Evolutionary conservation across 257 asterid genomes (phyloP).

Genomic region (Paulownia fortunei): DNA sequence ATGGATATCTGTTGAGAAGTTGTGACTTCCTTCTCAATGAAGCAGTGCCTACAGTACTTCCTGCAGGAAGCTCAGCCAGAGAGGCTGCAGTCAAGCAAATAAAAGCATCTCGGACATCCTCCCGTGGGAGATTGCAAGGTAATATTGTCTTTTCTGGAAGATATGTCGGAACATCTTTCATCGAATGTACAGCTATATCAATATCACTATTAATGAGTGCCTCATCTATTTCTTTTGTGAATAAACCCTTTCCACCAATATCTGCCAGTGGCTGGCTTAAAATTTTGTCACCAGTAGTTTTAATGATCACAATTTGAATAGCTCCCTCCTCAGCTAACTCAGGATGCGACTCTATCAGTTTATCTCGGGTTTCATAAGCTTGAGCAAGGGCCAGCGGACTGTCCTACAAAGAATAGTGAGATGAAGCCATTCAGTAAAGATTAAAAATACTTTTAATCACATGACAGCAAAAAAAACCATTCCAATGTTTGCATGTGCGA

Average conservation of each 20-base stretch:
- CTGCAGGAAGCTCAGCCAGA: constrained; percentile 83
- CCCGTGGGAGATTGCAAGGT: constrained; percentile 97
- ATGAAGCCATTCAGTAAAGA: constrained; percentile 16
- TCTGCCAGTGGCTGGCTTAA: constrained; percentile 95
- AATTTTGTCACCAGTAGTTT: constrained; percentile 94
- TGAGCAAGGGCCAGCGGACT: constrained; percentile 99
- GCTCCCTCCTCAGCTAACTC: constrained; percentile 95
- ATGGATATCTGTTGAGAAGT: constrained; percentile 84
- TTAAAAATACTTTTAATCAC: not conserved
- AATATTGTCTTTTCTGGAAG: constrained; percentile 78
- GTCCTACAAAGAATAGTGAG: constrained; percentile 49
- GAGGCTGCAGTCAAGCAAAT: constrained; percentile 80
- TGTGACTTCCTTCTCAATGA: constrained; percentile 96
- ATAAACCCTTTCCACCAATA: constrained; percentile 97
- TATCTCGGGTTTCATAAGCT: constrained; percentile 90
- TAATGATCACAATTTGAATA: constrained; percentile 78
- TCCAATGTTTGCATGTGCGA: not conserved
- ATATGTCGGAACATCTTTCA: constrained; percentile 99
- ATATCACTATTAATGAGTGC: constrained; percentile 86
- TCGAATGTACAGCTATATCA: constrained; percentile 97
- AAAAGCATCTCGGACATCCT: constrained; percentile 96
- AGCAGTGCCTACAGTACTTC: constrained; percentile 90
- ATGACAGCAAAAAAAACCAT: not conserved
- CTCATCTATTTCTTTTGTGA: constrained; percentile 96
- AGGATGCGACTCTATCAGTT: constrained; percentile 73